Percentiles rank a stretch among this genome's conserved stretches.
Conservation (phyloP, 2,329 filamentous ascomycete genomes). For the Hypomyces perniciosus region DNA sequence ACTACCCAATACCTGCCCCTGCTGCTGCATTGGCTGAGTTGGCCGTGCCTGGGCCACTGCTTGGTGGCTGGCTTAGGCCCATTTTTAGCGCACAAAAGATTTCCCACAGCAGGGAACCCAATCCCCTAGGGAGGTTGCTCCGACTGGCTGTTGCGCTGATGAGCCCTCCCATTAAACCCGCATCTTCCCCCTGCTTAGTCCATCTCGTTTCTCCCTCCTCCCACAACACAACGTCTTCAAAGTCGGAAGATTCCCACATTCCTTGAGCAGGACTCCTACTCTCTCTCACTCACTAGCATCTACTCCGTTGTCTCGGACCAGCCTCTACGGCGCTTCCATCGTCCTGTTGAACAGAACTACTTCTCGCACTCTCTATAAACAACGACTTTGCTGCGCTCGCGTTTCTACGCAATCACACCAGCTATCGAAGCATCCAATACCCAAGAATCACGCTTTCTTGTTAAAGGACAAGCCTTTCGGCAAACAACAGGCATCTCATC, state of each 20-base stretch:
- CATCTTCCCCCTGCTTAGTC: background rate
- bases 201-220: background rate
- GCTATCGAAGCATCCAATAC: background rate
- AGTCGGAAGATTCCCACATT: slow-evolving; percentile 6
- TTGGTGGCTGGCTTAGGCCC: too few species aligned
- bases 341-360: slow-evolving; percentile 13
- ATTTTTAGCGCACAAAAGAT: too few species aligned
- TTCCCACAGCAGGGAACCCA: too few species aligned
- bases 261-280: slow-evolving; percentile 24
- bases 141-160: too few species aligned
- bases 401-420: background rate
- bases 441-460: background rate
- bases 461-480: too few species aligned
- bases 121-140: too few species aligned
- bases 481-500: background rate
- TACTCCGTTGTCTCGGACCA: background rate
- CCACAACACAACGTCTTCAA: background rate
- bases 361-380: background rate
- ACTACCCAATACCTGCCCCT: too few species aligned
- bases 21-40: too few species aligned
- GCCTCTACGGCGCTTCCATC: slow-evolving; percentile 9
- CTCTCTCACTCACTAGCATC: slow-evolving; percentile 13
- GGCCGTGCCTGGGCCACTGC: too few species aligned
- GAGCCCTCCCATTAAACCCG: background rate
- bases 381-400: background rate